phyloP scores from a whole-genome alignment of 768 basidiomycete species.

The Serendipita vermifera region DNA sequence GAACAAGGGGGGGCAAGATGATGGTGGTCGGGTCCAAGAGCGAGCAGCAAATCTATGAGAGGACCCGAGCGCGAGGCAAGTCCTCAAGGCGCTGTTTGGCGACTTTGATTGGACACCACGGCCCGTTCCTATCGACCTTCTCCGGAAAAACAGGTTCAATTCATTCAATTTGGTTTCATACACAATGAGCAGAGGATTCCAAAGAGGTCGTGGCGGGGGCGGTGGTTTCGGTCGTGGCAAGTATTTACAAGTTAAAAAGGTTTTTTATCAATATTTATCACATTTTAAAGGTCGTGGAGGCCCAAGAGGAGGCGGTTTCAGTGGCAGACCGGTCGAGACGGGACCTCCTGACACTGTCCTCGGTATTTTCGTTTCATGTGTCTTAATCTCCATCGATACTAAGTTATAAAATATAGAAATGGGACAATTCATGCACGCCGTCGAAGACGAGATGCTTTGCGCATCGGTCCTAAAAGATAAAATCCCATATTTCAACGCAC shows the following conservation, averaged over 20 bases:
- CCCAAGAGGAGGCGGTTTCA: conserved; percentile 55
- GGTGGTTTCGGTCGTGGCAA: conserved; percentile 45
- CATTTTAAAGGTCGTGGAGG: conserved; percentile 38
- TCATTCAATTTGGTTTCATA: too few species aligned
- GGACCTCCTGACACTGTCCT: conserved; percentile 73
- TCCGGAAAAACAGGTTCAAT: too few species aligned
- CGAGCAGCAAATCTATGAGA: too few species aligned
- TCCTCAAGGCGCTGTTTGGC: too few species aligned
- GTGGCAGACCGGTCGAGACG: conserved; percentile 42
- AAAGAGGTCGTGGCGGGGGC: conserved; percentile 38
- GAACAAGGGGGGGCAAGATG: too few species aligned
- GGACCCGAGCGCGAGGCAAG: too few species aligned
- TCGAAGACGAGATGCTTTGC: conserved; percentile 98
- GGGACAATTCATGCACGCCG: conserved; percentile 84
- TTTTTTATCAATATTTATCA: neutral
- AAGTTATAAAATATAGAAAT: conserved; percentile 44
- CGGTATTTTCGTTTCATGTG: conserved; percentile 29
- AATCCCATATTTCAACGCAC: conserved; percentile 98
- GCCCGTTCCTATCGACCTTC: too few species aligned
- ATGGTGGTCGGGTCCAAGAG: neutral
- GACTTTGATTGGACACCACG: too few species aligned
- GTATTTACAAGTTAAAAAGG: conserved; percentile 23
- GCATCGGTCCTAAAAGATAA: conserved; percentile 70
- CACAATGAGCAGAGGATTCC: conserved; percentile 19
- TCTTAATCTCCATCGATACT: neutral